Evolutionary conservation across 306 rosid species (phyloP), one percentile per base, ranked within the genome.

Genomic region (Crotalaria pallida): DNA sequence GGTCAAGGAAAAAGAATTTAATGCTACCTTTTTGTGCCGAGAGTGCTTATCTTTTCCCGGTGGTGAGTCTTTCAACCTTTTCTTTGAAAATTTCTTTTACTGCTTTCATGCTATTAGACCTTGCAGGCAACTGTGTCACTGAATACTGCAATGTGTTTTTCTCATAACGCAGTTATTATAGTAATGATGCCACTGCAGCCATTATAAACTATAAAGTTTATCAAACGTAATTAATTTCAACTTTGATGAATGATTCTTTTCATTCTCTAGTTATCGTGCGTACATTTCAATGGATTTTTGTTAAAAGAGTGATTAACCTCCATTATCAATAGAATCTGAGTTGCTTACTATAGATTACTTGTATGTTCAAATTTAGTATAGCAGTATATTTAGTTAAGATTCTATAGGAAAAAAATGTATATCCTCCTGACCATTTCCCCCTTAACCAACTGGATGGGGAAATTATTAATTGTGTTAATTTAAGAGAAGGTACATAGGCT

Each of bases 1-100:
- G 47, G 47, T 80, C 77, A 87, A 79, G 36, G 82, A 84, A 59
- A 84, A 85, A 33, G 97, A 91, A 81, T 81, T 91, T 59, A 89
- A 86, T 72, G 92, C 91, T 56, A 86, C 78, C 22, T 87, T 94
- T 73, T 15, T 77, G 8, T 94, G 97, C 67, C 76, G 80, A 0
- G 60, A 79, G 52, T 94, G 99, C 85, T 65, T 75, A 60, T 11
- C 82, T 59, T 62, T 72, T 65, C 26, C 58, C 23, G 59, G 51
- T 10, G 84, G 98, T 90, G 80, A 93, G 97, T 55, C 43, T 67
- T 4, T 40, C 62, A 51, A 27, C 61, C 47, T 76, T 41, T 27
- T 50, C 61, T 29, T 33, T 26, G 8, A 19, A 11, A 58, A 7
- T 64, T 45, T 27, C 8, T 21, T 44, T 68, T 50, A 19, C 57